Base-by-base conservation (phyloP, 257 asterid species). In the Solanum chilense region DNA sequence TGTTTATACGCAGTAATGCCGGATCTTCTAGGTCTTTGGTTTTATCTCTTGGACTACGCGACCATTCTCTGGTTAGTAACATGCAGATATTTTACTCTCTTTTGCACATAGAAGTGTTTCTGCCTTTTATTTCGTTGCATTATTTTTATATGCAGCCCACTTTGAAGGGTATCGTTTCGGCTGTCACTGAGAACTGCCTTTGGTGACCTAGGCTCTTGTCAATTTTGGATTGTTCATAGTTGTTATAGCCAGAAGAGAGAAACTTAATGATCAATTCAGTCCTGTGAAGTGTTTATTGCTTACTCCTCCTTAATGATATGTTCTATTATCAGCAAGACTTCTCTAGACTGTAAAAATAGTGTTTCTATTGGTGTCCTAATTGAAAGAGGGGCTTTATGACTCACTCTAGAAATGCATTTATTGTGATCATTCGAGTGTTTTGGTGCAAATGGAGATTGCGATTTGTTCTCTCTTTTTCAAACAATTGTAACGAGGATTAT, bases 11-110 rank as follows among this genome's bases (percentile, higher is more conserved):
- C 96, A 94, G 98, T 91, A 89, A 89, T 80, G 80, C 93, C 27
- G 98, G 98, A 88, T 95, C 97, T 33, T 89, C 98, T 3, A 95
- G 91, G 87, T 88, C 97, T 66, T 87, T 97, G 89, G 97, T 97
- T 64, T 90, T 97, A 70, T 92, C 98, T 85, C 98, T 95, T 86
- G 99, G 99, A 84, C 94, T 97, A 69, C 93, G 89, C 89, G 96
- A 94, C 85, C 98, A 97, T 90, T 94, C 99, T 31, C 68, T 85
- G 98, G 99, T 96, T 93, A 23, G 39, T 16, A 29, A 47, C 86
- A 56, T 25, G 68, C 6, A 64, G 69, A 81, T 29, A 49, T 81
- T 45, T 69, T 13, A 71, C 16, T 87, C 37, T 83, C 78, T 15
- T 23, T 35, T 33, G 42, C 35, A 20, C 13, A 25, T 18, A 31